These are phyloP conservation scores for Hysterium pulicare DNA, from an alignment of 2,329 filamentous ascomycete species.

Conservation along the genomic window DNA sequence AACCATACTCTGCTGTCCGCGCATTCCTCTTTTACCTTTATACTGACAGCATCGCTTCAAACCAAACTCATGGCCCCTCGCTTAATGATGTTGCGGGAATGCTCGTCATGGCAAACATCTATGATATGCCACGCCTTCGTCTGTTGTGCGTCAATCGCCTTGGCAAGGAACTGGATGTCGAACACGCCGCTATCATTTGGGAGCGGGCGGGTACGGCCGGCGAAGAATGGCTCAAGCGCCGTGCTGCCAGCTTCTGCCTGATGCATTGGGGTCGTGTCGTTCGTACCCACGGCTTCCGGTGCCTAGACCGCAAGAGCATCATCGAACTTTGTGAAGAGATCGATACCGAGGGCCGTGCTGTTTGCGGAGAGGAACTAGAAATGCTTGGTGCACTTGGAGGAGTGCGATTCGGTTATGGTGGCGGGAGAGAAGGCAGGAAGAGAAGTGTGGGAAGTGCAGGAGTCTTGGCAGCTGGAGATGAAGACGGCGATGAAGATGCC, in stretches of 20 bases:
- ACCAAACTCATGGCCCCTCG: constrained; percentile 47
- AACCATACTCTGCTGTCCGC: constrained; percentile 89
- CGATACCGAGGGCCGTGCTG: constrained; percentile 85
- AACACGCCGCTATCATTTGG: constrained; percentile 94
- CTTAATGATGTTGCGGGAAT: constrained; percentile 88
- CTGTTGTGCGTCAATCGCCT: constrained; percentile 88
- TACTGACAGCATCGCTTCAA: constrained; percentile 74
- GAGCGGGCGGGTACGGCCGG: constrained; percentile 85
- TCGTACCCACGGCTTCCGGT: constrained; percentile 80
- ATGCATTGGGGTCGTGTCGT: constrained; percentile 94
- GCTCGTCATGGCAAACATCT: constrained; percentile 96
- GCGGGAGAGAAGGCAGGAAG: constrained; percentile 39
- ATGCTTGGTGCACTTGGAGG: constrained; percentile 53
- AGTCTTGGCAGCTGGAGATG: constrained; percentile 38
- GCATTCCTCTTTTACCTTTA: constrained; percentile 96
- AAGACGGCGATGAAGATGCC: constrained; percentile 41
- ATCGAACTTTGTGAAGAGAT: constrained; percentile 93
- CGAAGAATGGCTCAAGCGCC: constrained; percentile 89
- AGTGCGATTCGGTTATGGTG: constrained; percentile 43
- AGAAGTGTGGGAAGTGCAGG: constrained; percentile 38
- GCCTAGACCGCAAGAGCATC: constrained; percentile 71
- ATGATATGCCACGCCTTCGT: constrained; percentile 91
- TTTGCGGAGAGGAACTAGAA: constrained; percentile 81
- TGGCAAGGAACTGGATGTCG: constrained; percentile 85
- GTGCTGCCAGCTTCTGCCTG: constrained; percentile 84